Evolutionary conservation across 2,329 filamentous ascomycete genomes (phyloP).

Genomic region (Aspergillus neotritici): DNA sequence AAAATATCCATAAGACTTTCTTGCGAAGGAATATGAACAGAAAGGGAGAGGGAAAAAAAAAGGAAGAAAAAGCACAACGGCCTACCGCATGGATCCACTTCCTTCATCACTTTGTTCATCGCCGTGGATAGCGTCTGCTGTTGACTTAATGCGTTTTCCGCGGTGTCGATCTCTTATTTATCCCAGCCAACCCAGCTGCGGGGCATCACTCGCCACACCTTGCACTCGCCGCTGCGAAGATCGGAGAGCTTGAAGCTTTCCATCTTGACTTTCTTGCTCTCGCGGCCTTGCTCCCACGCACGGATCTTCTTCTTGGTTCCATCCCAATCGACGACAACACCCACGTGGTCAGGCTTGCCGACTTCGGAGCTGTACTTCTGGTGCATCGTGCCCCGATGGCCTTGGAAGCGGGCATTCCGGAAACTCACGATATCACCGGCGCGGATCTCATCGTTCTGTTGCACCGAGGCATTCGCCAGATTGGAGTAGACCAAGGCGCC

Average conservation of each 20-base stretch:
- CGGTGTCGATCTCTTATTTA: constrained; percentile 7
- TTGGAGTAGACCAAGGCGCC: constrained; percentile 92
- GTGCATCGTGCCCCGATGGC: constrained; percentile 91
- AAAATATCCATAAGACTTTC: constrained; percentile 1
- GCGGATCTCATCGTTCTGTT: constrained; percentile 87
- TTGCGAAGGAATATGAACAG: neutral
- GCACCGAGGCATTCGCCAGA: constrained; percentile 85
- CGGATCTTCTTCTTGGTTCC: constrained; percentile 96
- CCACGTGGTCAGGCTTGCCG: constrained; percentile 83
- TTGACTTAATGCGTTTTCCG: no score
- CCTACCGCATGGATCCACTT: neutral
- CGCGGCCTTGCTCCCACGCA: constrained; percentile 90
- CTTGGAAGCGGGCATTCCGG: constrained; percentile 89
- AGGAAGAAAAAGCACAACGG: neutral
- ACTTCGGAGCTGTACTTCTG: constrained; percentile 87
- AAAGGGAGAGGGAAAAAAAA: neutral
- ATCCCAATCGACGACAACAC: constrained; percentile 91
- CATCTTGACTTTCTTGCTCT: constrained; percentile 86
- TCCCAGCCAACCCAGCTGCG: constrained; percentile 90
- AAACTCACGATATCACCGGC: constrained; percentile 88
- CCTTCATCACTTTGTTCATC: constrained; percentile 1
- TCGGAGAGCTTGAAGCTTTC: constrained; percentile 95
- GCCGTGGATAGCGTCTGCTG: constrained; percentile 5
- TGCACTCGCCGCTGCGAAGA: constrained; percentile 85
- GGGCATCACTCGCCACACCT: constrained; percentile 94